Evolutionary conservation across 78 protist species (phyloP), one percentile per base, ranked within the genome.

Genomic region (Planoprotostelium fungivorum): DNA sequence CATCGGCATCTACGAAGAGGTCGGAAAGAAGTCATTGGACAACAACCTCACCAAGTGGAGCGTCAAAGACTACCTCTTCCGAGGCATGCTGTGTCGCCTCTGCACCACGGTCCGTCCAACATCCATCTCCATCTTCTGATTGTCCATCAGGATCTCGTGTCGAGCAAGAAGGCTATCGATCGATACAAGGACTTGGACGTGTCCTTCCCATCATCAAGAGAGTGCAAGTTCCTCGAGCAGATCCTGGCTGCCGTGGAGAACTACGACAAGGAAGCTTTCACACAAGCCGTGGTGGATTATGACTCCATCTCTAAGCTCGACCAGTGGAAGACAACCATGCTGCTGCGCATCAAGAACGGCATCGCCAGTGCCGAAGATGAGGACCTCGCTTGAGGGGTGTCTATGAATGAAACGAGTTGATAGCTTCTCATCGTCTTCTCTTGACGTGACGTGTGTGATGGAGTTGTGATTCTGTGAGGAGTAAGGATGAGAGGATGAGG

Each of bases 1-100:
- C 31, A 92, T 94, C 85, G 92, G 89, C 63, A 92, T 94, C 86
- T 94, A 90, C 37, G 96, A 94, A 83, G 94, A 92, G 63, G 95
- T 92, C 38, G 96, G 92, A 28, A 90, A 88, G 37, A 73, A 88
- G 36, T 38, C 92, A 10, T 34, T 94, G 10, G 96, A 94, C 85
- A 89, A 87, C 87, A 94, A 89, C 37, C 91, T 94, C 34, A 92
- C 94, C 87, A 90, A 92, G 87, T 94, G 91, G 90, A 89, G 90
- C 83, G 91, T 89, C 73, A 94, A 94, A 85, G 96, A 91, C 87
- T 94, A 94, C 90, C 83, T 92, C 94, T 87, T 92, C 51, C 87
- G 89, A 36, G 96, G 94, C 28, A 37, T 88, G 63, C 37, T 94
- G 38, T 94, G 96, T 88, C 94, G 90, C 86, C 90, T 94, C 1